A percentile compares a stretch with the other conserved stretches of the same genome.
phyloP scores from a whole-genome alignment of 768 basidiomycete species.

The Lyophyllum shimeji region DNA sequence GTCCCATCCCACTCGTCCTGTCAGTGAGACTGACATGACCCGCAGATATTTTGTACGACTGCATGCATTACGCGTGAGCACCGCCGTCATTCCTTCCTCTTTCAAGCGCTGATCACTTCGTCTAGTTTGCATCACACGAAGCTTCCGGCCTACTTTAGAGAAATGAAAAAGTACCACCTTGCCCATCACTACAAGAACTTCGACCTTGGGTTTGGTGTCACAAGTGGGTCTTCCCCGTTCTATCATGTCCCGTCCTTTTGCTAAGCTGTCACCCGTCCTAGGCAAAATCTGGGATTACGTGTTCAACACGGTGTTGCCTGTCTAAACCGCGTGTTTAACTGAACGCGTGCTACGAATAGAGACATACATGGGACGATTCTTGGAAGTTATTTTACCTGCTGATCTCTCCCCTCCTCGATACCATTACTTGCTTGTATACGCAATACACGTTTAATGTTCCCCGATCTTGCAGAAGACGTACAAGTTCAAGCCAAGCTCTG shows the following conservation, averaged over 20 bases:
- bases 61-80: slow-evolving; percentile 88
- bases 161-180: slow-evolving; percentile 97
- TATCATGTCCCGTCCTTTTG: neutral
- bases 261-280: slow-evolving; percentile 22
- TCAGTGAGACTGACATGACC: neutral
- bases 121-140: slow-evolving; percentile 79
- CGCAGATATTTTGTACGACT: slow-evolving; percentile 79
- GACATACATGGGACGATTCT: neutral
- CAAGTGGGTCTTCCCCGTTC: slow-evolving; percentile 51
- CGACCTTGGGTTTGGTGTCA: slow-evolving; percentile 96
- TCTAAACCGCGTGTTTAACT: slow-evolving; percentile 36
- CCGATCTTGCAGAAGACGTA: too few species aligned
- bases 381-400: neutral
- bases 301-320: slow-evolving; percentile 78
- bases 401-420: neutral
- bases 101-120: neutral
- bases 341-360: neutral
- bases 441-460: neutral
- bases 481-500: too few species aligned
- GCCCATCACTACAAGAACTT: slow-evolving; percentile 99
- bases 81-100: neutral
- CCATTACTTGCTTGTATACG: neutral
- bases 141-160: slow-evolving; percentile 81
- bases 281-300: slow-evolving; percentile 94
- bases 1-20: slow-evolving; percentile 21